Percentiles rank a stretch among this genome's conserved stretches.
Evolutionary conservation across 2,329 filamentous ascomycete genomes (phyloP).

Genomic region (Ophiostoma piceae): DNA sequence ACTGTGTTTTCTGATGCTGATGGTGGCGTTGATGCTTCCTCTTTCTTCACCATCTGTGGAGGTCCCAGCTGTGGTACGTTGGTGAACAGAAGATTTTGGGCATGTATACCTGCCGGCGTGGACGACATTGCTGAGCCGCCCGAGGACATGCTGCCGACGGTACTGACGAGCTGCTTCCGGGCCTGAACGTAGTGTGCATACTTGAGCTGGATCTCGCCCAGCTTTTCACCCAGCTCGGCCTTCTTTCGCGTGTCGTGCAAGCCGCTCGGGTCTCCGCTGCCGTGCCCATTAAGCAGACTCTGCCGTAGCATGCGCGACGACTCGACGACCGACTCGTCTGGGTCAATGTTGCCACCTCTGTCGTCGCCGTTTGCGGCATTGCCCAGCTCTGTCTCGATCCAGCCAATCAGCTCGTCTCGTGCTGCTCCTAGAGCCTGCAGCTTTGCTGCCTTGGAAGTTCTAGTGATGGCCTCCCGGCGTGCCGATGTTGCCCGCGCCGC

Average conservation of each 20-base stretch:
- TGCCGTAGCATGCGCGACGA: slow-evolving; percentile 27
- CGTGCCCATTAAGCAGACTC: slow-evolving; percentile 21
- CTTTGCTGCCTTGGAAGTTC: slow-evolving; percentile 33
- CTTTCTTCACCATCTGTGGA: slow-evolving; percentile 25
- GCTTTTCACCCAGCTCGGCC: slow-evolving; percentile 36
- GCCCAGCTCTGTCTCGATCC: slow-evolving; percentile 59
- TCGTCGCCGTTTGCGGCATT: slow-evolving; percentile 38
- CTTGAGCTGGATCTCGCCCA: slow-evolving; percentile 48
- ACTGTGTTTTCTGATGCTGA: slow-evolving; percentile 20
- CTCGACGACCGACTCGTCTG: slow-evolving; percentile 9
- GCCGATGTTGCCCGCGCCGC: slow-evolving; percentile 40
- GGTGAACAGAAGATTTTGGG: slow-evolving; percentile 16
- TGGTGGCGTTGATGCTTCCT: background rate
- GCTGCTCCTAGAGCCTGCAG: slow-evolving; percentile 51
- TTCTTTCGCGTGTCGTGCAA: slow-evolving; percentile 20
- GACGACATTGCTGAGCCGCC: background rate
- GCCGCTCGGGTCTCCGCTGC: background rate
- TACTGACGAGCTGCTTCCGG: slow-evolving; percentile 44
- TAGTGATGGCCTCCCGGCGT: slow-evolving; percentile 24
- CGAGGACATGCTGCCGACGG: slow-evolving; percentile 17
- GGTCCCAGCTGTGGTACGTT: slow-evolving; percentile 33
- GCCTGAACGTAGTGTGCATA: slow-evolving; percentile 50
- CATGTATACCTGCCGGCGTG: background rate
- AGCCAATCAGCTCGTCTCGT: slow-evolving; percentile 56
- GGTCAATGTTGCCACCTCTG: slow-evolving; percentile 24